Conservation (phyloP, 805 yeast genomes). For the Blastobotrys robertii region DNA sequence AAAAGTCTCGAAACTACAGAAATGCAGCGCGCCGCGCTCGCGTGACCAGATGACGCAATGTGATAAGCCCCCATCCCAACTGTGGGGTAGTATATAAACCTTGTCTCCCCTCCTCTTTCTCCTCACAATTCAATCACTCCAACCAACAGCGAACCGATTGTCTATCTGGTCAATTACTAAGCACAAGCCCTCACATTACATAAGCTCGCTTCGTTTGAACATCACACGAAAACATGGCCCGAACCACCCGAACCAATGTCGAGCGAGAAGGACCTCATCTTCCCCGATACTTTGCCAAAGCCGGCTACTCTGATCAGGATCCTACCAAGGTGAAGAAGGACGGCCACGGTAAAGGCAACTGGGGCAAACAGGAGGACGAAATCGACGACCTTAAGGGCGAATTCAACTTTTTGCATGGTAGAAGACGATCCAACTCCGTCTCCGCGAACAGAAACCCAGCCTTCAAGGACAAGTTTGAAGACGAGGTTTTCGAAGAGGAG, state of each 20-base stretch:
- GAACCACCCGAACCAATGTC: slow-evolving; percentile 14
- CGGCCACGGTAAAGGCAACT: slow-evolving; percentile 80
- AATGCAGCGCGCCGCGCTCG: too few relatives aligned
- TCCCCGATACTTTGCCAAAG: slow-evolving; percentile 70
- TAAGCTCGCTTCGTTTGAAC: slow-evolving; percentile 1
- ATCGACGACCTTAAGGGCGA: slow-evolving; percentile 55
- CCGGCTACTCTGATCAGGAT: slow-evolving; percentile 55
- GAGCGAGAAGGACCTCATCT: slow-evolving; percentile 8
- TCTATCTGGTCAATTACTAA: too few relatives aligned
- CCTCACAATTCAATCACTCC: neutral
- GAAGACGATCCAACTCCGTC: slow-evolving; percentile 29
- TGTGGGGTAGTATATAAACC: too few relatives aligned
- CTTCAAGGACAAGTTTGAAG: slow-evolving; percentile 14
- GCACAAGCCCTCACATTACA: too few relatives aligned
- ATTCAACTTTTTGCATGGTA: slow-evolving; percentile 30
- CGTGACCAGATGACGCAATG: too few relatives aligned
- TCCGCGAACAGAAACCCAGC: slow-evolving; percentile 3
- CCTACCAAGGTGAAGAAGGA: slow-evolving; percentile 72
- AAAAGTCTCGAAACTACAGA: too few relatives aligned
- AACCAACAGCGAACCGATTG: neutral
- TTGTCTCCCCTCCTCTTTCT: neutral
- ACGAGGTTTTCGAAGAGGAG: slow-evolving; percentile 19
- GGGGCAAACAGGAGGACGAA: slow-evolving; percentile 83
- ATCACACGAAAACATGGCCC: too few relatives aligned
- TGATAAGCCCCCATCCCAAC: too few relatives aligned